phyloP scores from a whole-genome alignment of 2,329 filamentous ascomycete genomes.

The Apiospora hydei region DNA sequence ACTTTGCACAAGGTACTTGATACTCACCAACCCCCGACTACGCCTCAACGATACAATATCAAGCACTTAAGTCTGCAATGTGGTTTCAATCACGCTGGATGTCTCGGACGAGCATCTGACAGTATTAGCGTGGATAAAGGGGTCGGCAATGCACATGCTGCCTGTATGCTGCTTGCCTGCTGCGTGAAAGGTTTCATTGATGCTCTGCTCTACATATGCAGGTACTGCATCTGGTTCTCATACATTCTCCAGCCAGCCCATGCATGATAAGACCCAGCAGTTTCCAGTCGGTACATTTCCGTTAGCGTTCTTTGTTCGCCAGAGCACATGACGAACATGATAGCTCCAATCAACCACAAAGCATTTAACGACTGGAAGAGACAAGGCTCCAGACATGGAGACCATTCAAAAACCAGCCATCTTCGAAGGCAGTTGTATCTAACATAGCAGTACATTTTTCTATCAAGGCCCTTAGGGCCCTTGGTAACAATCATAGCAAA shows the following conservation, averaged over 20 bases:
- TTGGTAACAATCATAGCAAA: neutral
- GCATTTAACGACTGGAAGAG: neutral
- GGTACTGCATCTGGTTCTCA: neutral
- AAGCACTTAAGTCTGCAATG: no score
- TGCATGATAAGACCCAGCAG: no score
- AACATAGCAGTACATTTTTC: neutral
- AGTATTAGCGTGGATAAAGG: neutral
- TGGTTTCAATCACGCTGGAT: neutral
- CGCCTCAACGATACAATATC: no score
- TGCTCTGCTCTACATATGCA: neutral
- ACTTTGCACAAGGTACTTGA: neutral
- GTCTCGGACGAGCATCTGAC: neutral
- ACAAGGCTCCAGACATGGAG: neutral
- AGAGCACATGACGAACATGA: neutral
- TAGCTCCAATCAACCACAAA: no score
- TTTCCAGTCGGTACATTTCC: neutral
- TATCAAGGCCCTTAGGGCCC: neutral
- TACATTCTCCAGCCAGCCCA: neutral
- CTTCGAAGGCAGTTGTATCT: neutral
- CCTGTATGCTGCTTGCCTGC: neutral
- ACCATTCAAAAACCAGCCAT: neutral
- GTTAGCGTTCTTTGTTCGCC: neutral
- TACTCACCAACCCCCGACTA: neutral
- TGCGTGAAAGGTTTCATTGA: neutral
- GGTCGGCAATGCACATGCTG: neutral